phyloP scores from a whole-genome alignment of 2,329 filamentous ascomycete genomes.

The Colletotrichum sp. region DNA sequence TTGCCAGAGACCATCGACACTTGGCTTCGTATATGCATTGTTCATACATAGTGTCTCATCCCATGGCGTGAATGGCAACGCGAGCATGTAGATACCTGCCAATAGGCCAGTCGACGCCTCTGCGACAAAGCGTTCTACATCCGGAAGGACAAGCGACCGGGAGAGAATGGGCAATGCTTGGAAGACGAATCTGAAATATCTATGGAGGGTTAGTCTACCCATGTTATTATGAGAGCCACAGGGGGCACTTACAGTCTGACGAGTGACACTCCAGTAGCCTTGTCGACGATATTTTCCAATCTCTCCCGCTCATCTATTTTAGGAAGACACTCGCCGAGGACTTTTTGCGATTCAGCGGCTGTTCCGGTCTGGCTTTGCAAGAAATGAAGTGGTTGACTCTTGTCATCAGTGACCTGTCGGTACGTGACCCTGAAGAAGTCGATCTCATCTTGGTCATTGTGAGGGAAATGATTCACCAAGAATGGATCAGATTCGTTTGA shows the following conservation, averaged over 20 bases:
- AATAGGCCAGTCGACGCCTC: neutral
- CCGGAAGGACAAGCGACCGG: neutral
- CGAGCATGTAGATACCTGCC: neutral
- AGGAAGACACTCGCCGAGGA: neutral
- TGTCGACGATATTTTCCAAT: neutral
- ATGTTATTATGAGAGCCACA: neutral
- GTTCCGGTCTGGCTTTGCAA: neutral
- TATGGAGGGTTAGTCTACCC: neutral
- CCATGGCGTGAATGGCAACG: neutral
- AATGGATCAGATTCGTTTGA: neutral
- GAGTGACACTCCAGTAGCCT: neutral
- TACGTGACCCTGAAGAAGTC: neutral
- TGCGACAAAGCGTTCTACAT: neutral
- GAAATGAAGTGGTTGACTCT: neutral
- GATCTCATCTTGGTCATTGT: neutral
- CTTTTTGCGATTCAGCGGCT: neutral
- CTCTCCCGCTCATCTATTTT: neutral
- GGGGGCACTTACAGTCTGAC: neutral
- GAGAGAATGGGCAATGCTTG: neutral
- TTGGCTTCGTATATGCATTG: neutral
- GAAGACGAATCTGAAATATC: neutral
- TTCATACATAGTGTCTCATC: neutral
- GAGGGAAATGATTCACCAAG: neutral
- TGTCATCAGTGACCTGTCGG: neutral
- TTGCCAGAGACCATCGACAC: neutral